These are phyloP conservation scores for Saccharomyces hybrid DNA, from an alignment of 1,139 yeast genomes.

Conservation along the genomic window DNA sequence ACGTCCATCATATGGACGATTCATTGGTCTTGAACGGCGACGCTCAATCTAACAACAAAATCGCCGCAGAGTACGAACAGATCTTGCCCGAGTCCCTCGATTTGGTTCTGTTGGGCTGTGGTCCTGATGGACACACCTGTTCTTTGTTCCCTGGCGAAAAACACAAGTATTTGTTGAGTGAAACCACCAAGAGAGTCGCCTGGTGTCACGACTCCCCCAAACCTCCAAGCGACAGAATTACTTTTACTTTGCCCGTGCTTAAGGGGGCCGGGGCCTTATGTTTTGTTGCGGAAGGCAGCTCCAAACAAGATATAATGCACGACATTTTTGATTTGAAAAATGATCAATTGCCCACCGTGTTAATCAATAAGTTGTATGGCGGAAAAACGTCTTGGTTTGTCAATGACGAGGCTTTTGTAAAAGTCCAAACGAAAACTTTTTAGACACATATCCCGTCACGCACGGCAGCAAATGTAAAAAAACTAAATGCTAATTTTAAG, in stretches of 20 bases:
- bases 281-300: slow-evolving; percentile 85
- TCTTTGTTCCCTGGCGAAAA: slow-evolving; percentile 60
- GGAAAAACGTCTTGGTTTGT: slow-evolving; percentile 71
- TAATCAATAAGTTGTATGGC: slow-evolving; percentile 49
- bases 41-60: slow-evolving; percentile 40
- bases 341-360: slow-evolving; percentile 57
- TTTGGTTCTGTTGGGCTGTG: slow-evolving; percentile 84
- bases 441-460: too few relatives aligned
- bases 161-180: slow-evolving; percentile 63
- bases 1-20: slow-evolving; percentile 76
- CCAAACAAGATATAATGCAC: slow-evolving; percentile 67
- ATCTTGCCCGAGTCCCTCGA: slow-evolving; percentile 75
- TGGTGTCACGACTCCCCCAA: slow-evolving; percentile 92
- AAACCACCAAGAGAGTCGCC: slow-evolving; percentile 78
- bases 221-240: slow-evolving; percentile 85
- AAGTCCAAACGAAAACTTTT: slow-evolving; percentile 10
- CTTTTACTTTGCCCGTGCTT: slow-evolving; percentile 87
- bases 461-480: too few relatives aligned
- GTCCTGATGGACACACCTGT: slow-evolving; percentile 98
- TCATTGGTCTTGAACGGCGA: slow-evolving; percentile 60
- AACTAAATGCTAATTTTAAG: neutral
- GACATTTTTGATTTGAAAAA: slow-evolving; percentile 55
- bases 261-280: slow-evolving; percentile 63
- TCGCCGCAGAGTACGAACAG: slow-evolving; percentile 84
- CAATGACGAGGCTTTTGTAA: slow-evolving; percentile 56